Evolutionary conservation across 257 asterid genomes (phyloP).

Genomic region (Rehmannia glutinosa): DNA sequence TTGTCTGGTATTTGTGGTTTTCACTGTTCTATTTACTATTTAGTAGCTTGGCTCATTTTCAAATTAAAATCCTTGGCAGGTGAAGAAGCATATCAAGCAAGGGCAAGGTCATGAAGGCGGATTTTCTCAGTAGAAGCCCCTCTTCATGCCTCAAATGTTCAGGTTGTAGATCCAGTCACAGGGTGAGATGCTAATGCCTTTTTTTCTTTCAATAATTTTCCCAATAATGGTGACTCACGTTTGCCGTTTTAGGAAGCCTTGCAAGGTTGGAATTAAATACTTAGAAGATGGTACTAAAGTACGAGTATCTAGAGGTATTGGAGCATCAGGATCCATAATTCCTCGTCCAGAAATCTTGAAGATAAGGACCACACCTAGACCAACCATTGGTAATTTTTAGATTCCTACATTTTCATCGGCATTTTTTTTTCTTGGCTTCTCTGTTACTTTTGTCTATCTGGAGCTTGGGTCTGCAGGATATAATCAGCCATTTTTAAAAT

Average conservation of each 20-base stretch:
- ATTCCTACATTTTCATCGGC: not conserved
- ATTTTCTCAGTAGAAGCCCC: constrained; percentile 96
- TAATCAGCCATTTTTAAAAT: not conserved
- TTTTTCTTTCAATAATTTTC: not conserved
- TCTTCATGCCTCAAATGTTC: constrained; percentile 88
- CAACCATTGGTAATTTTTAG: constrained; percentile 59
- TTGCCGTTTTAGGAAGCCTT: constrained; percentile 57
- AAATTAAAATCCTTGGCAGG: constrained; percentile 39
- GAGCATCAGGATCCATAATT: constrained; percentile 80
- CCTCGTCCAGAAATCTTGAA: constrained; percentile 92
- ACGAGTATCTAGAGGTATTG: constrained; percentile 82
- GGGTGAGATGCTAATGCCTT: constrained; percentile 42
- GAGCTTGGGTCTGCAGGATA: not conserved
- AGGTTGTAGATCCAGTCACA: constrained; percentile 84
- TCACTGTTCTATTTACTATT: not conserved
- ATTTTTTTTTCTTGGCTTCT: not conserved
- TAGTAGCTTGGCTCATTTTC: not conserved
- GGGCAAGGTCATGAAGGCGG: constrained; percentile 98
- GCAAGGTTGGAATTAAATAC: constrained; percentile 76
- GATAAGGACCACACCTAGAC: constrained; percentile 81
- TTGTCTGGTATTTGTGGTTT: not conserved
- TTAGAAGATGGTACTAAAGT: constrained; percentile 86
- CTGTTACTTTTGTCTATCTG: not conserved
- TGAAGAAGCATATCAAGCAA: constrained; percentile 94
- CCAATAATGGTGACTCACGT: constrained; percentile 16